phyloP scores from a whole-genome alignment of 208 protist species.

The Phytomonas serpens region DNA sequence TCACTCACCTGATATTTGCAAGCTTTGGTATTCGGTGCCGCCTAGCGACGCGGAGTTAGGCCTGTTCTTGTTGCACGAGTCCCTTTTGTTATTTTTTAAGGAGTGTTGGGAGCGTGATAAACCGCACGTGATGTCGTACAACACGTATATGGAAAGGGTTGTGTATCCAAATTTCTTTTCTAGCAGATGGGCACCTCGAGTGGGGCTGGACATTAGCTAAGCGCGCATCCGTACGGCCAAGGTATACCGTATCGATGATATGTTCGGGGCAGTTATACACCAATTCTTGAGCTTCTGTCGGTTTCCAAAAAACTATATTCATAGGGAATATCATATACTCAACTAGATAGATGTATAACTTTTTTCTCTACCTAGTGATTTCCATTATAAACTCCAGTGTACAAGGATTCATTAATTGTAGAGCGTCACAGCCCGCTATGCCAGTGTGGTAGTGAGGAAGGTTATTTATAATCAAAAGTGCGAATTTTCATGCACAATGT shows the following conservation, averaged over 20 bases:
- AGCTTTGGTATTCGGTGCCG: neutral
- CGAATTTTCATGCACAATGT: neutral
- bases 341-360: neutral
- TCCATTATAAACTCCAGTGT: neutral
- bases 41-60: constrained; percentile 41
- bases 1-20: neutral
- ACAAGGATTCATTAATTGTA: neutral
- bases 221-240: neutral
- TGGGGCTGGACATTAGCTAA: neutral
- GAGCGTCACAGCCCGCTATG: neutral
- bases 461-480: neutral
- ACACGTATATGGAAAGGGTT: constrained; percentile 48
- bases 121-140: constrained; percentile 84
- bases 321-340: neutral
- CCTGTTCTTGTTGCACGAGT: constrained; percentile 66
- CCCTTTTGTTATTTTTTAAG: constrained; percentile 73
- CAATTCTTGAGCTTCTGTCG: neutral
- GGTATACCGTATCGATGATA: neutral
- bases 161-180: constrained; percentile 67
- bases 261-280: neutral
- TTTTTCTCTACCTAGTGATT: neutral
- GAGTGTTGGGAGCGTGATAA: constrained; percentile 66
- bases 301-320: neutral
- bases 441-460: neutral
- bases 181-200: neutral